These are phyloP conservation scores for Pythium folliculosum DNA, from an alignment of 352 stramenopile genomes.

Conservation along the genomic window DNA sequence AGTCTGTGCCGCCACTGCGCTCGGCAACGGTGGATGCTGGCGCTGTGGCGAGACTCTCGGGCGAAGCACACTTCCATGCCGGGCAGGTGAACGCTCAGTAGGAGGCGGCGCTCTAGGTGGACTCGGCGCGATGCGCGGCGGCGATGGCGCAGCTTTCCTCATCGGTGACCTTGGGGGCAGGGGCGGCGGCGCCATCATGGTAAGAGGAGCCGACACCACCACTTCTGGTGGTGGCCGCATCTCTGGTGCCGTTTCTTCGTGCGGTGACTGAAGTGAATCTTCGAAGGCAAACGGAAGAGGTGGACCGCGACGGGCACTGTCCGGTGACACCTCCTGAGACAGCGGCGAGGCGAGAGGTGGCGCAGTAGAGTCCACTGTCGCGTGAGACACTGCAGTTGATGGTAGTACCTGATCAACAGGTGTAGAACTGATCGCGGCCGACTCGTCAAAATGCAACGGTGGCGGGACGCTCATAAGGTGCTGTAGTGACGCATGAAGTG, in stretches of 20 bases:
- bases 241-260: neutral
- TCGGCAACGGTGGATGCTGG: neutral
- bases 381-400: too few species aligned
- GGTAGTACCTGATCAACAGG: too few species aligned
- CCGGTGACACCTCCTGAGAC: constrained; percentile 20
- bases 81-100: constrained; percentile 17
- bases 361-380: neutral
- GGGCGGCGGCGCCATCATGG: neutral
- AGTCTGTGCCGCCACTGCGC: neutral
- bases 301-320: constrained; percentile 1
- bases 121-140: constrained; percentile 14
- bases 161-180: neutral
- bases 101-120: constrained; percentile 23
- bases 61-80: constrained; percentile 21
- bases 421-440: neutral
- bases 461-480: neutral
- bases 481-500: neutral
- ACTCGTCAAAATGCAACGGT: neutral
- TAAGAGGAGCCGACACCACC: neutral
- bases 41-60: constrained; percentile 18
- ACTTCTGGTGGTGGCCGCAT: constrained; percentile 17
- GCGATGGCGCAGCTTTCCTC: neutral
- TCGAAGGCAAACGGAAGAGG: constrained; percentile 25
- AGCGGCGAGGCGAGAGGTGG: neutral
- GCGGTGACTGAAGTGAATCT: neutral